Base-by-base conservation (phyloP, 2,329 filamentous ascomycete species). In the Pseudogymnoascus sp. region DNA sequence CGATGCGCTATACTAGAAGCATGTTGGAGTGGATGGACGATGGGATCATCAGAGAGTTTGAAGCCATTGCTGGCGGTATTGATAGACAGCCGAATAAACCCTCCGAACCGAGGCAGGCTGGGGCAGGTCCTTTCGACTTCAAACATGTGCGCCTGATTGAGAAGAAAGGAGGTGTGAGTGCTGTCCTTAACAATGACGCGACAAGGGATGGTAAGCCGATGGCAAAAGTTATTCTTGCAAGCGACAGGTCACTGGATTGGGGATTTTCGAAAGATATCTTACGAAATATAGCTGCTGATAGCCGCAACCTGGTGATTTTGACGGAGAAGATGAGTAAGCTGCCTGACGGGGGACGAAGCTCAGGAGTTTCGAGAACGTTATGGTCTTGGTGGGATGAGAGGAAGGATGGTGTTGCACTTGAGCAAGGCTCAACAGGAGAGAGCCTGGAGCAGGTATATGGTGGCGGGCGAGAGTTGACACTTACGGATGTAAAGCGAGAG, bases 1-100 rank as follows among this genome's bases (percentile, higher is more conserved):
- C 93, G 0, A 90, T 98, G 82, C 85, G 92, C 62, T 91, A 97
- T 69, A 90, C 93, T 25, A 85, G 93, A 69, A 97, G 93, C 75
- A 96, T 99, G 90, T 80, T 99, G 34, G 95, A 99, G 73, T 99
- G 95, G 95, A 98, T 99, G 93, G 93, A 98, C 73, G 93, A 97
- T 72, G 89, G 87, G 65, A 96, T 99, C 65, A 89, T 96, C 45
- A 87, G 92, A 63, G 93, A 98, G 71, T 96, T 96, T 67, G 93
- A 96, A 74, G 86, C 88, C 13, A 81, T 87, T 60, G 72, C 74
- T 31, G 69, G 70, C 10, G 68, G 70, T n/a, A 76, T 77, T 61
- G 66, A 72, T 6, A 77, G 75, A 65, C 78, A 81, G 67, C 73
- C 77, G 3, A 80, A 78, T 65, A 76, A 79, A 10, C 76, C 78